Base-by-base conservation (phyloP, 345 rosid species). In the Adansonia digitata region DNA sequence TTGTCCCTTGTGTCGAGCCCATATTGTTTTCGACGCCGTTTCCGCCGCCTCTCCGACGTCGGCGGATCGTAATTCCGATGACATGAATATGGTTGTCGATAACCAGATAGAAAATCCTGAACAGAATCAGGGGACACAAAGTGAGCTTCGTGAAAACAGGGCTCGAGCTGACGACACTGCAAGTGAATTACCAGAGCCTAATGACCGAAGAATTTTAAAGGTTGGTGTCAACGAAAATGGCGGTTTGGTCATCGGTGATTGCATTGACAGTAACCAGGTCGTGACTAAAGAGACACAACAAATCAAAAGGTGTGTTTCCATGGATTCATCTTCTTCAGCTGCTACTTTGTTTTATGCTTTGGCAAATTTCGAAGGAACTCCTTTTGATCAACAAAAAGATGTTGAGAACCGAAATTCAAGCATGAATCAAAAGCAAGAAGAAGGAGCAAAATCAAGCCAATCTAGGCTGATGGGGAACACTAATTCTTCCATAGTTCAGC, bases 1-100 rank as follows among this genome's bases (percentile, higher is more conserved):
- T 76, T 93, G 98, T 82, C 97, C 95, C 43, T 70, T 91, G 80
- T 94, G 98, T 62, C 95, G 98, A 3, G 94, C 95, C 0, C 80
- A 67, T 65, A 85, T 90, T 20, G 80, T 89, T 40, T 66, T 67
- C 39, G 39, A 53, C 63, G n/a, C n/a, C n/a, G n/a, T n/a, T n/a
- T n/a, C n/a, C n/a, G n/a, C n/a, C n/a, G n/a, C n/a, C n/a, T 52
- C 84, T 27, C 62, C 84, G 63, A 75, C 73, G 71, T 45, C 79
- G 1, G 53, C 53, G 24, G 76, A 77, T 55, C 87, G 64, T 73
- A 81, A 76, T 69, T 68, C 80, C 1, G 85, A 72, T 45, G 22
- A 74, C 18, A 64, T 69, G 40, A 78, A 67, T 26, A 52, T 76
- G 22, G 31, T 20, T 10, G 24, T 12, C n/a, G 71, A 72, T 5